Percentiles rank a stretch among this genome's conserved stretches.
Evolutionary conservation across 345 rosid genomes (phyloP).

Genomic region (Hibiscus tridactylites): DNA sequence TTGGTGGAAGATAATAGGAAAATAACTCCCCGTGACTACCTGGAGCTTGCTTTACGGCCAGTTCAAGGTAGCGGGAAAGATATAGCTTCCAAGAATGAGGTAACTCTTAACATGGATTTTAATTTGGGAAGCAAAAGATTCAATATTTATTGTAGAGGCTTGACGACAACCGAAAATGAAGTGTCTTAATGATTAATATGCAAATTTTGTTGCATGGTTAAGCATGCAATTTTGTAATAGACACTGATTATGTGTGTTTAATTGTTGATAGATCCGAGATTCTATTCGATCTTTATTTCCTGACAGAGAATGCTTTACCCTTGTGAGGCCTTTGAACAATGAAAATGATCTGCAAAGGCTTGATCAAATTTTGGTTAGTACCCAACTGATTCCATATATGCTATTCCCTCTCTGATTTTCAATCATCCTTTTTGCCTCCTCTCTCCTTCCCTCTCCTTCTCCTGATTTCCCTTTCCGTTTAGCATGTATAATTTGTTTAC

Average conservation of each 20-base stretch:
- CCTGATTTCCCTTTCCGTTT: not conserved
- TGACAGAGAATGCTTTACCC: slow-evolving; percentile 88
- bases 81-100: slow-evolving; percentile 91
- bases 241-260: slow-evolving; percentile 16
- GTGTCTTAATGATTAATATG: not conserved
- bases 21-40: slow-evolving; percentile 91
- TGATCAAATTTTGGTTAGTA: slow-evolving; percentile 80
- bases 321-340: slow-evolving; percentile 84
- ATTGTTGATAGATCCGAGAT: slow-evolving; percentile 61
- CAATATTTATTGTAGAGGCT: not conserved
- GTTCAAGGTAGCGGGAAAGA: slow-evolving; percentile 76
- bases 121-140: slow-evolving; percentile 2
- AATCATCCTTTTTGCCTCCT: not conserved
- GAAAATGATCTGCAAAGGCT: slow-evolving; percentile 85
- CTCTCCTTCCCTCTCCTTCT: not conserved
- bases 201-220: not conserved
- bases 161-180: not conserved
- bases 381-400: not conserved
- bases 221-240: not conserved
- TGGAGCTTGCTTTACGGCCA: slow-evolving; percentile 85
- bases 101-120: slow-evolving; percentile 16
- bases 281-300: slow-evolving; percentile 89
- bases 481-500: not conserved
- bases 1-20: slow-evolving; percentile 72
- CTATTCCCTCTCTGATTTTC: not conserved